Evolutionary conservation across 2,329 filamentous ascomycete genomes (phyloP), one percentile per base, ranked within the genome.

Genomic region (Huntiella bhutanensis): DNA sequence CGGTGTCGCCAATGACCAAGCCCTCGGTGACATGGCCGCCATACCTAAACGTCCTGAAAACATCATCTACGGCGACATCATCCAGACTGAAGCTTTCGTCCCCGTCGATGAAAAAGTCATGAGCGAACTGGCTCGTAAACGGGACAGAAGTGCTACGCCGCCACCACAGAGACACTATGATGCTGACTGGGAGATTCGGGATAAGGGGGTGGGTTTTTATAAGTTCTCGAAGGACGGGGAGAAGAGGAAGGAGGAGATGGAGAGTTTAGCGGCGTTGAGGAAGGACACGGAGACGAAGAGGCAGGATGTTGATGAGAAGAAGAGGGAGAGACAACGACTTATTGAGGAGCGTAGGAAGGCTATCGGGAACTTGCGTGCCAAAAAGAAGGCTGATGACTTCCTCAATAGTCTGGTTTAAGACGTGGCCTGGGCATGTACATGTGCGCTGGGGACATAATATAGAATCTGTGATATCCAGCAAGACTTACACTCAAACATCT

Each of bases 171-270:
- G 70, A 55, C 88, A 96, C 62, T 98, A 96, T 62, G 82, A 95
- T 59, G 84, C 84, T 1, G 73, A 74, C 51, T 71, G 71, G 51
- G 91, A 98, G 68, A 77, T 94, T 42, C 70, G 91, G 51, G 84
- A 76, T 39, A 88, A 91, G 55, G 91, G 91, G 3, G 83, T 82
- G 0, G 91, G 83, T 0, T 98, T 96, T 63, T 95, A 86, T 64
- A 77, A 81, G 48, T 96, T 98, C 58, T 84, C 80, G 49, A 73
- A 72, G 53, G 81, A 93, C 59, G 77, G 80, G 56, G 76, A 72
- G 53, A 66, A 68, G 52, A 67, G 78, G 57, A 61, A 62, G 55
- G 55, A 55, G 42, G 83, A 96, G 68, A 94, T 96, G 83, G 69
- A 73, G 53, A 71, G 69, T 39, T 64, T 95, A 47, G 71, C 75